These are phyloP conservation scores for Asparagopsis taxiformis DNA, from an alignment of 31 red algal species.

Conservation along the genomic window DNA sequence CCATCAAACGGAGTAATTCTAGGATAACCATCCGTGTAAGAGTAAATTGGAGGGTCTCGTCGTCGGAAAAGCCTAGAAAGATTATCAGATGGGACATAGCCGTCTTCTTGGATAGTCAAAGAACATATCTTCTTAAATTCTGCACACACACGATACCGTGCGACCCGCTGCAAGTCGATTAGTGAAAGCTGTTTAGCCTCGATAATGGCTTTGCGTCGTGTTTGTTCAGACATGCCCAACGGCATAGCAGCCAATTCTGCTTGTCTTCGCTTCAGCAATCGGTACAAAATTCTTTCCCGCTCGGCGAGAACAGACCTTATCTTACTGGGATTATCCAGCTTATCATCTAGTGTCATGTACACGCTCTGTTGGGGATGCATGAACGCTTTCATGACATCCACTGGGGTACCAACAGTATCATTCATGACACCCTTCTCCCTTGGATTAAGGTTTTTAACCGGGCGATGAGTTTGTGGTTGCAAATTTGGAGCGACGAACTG, in stretches of 20 bases:
- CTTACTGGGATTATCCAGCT: slow-evolving; percentile 30
- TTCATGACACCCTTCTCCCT: slow-evolving; percentile 25
- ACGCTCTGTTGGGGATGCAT: slow-evolving; percentile 15
- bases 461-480: slow-evolving; percentile 11
- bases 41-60: slow-evolving; percentile 61
- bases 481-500: background rate
- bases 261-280: slow-evolving; percentile 30
- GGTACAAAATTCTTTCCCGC: slow-evolving; percentile 46
- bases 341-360: slow-evolving; percentile 11
- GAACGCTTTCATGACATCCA: slow-evolving; percentile 34
- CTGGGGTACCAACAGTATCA: slow-evolving; percentile 25
- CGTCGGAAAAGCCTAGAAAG: slow-evolving; percentile 34
- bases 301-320: slow-evolving; percentile 52
- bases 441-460: slow-evolving; percentile 16
- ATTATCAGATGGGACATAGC: slow-evolving; percentile 49
- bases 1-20: slow-evolving; percentile 51
- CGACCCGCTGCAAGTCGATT: slow-evolving; percentile 63
- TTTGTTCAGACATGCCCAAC: slow-evolving; percentile 51
- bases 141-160: slow-evolving; percentile 36
- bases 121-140: slow-evolving; percentile 69
- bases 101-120: slow-evolving; percentile 36
- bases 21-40: slow-evolving; percentile 59
- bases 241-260: slow-evolving; percentile 60
- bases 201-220: slow-evolving; percentile 62
- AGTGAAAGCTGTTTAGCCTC: slow-evolving; percentile 61